Percentiles rank a stretch among this genome's conserved stretches.
Evolutionary conservation across 2,329 filamentous ascomycete genomes (phyloP).

Genomic region (Lecanicillium sp.): DNA sequence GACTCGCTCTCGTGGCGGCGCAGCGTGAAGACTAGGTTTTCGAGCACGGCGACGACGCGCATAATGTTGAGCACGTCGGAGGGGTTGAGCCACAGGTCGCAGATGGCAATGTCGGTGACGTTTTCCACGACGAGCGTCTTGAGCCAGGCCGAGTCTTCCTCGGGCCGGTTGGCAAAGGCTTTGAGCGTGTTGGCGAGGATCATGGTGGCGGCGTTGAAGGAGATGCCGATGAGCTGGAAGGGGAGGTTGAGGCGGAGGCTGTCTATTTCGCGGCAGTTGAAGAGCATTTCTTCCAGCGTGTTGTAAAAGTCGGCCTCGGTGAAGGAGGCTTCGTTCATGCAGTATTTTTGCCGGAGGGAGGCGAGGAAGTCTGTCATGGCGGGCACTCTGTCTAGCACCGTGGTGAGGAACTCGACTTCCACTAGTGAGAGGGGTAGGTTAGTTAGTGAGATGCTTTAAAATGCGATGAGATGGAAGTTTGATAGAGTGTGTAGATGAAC

Average conservation of each 20-base stretch:
- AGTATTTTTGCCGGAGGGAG: constrained; percentile 35
- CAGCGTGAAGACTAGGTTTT: constrained; percentile 37
- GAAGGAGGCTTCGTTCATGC: constrained; percentile 39
- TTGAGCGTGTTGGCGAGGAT: constrained; percentile 45
- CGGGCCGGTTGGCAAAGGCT: constrained; percentile 34
- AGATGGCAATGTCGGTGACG: constrained; percentile 37
- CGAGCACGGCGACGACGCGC: constrained; percentile 28
- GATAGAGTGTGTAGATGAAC: background rate
- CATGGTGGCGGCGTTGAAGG: constrained; percentile 38
- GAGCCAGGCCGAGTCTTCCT: constrained; percentile 33
- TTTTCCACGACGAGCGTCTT: constrained; percentile 42
- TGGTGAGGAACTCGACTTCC: constrained; percentile 38
- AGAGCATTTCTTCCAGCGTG: constrained; percentile 32
- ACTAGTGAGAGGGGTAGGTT: constrained; percentile 22
- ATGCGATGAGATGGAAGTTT: too few species aligned
- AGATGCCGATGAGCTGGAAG: constrained; percentile 38
- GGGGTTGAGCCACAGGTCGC: constrained; percentile 41
- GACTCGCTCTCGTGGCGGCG: constrained; percentile 33
- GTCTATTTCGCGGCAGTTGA: constrained; percentile 33
- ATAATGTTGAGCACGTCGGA: constrained; percentile 42
- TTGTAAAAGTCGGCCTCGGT: constrained; percentile 38
- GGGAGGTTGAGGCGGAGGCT: constrained; percentile 42
- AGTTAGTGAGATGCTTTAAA: background rate
- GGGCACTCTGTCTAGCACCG: constrained; percentile 36
- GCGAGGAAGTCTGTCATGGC: constrained; percentile 36